Conservation (phyloP, 2,329 filamentous ascomycete genomes). For the Cercospora janseana region DNA sequence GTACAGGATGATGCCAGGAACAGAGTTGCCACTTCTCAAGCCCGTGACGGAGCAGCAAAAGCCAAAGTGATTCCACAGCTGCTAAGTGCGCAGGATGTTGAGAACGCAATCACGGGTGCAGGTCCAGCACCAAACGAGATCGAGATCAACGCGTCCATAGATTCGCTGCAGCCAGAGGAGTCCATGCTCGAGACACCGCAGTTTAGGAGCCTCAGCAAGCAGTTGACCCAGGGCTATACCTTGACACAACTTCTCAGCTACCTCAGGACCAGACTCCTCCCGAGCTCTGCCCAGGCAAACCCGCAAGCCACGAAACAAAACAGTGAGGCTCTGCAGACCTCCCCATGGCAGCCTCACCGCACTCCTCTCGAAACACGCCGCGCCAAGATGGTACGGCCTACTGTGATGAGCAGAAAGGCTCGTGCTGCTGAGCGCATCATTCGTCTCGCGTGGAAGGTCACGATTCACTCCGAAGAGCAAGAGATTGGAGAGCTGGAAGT, state of each 20-base stretch:
- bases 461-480: conserved; percentile 28
- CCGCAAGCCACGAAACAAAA: not conserved
- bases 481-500: conserved; percentile 34
- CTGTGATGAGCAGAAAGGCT: conserved; percentile 16
- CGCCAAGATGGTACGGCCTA: conserved; percentile 11
- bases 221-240: conserved; percentile 29
- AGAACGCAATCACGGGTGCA: conserved; percentile 22
- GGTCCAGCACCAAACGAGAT: conserved; percentile 24
- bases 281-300: not conserved
- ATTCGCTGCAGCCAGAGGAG: conserved; percentile 27
- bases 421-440: conserved; percentile 30
- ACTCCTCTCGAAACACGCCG: conserved; percentile 29
- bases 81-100: conserved; percentile 29
- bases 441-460: conserved; percentile 31
- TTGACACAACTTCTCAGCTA: conserved; percentile 30
- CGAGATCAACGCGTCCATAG: conserved; percentile 34
- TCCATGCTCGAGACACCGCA: conserved; percentile 27
- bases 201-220: conserved; percentile 24
- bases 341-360: conserved; percentile 29
- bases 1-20: conserved; percentile 9
- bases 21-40: too few relatives aligned
- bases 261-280: conserved; percentile 7
- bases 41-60: too few relatives aligned
- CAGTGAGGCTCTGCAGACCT: not conserved
- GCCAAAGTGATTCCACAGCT: too few relatives aligned